Conservation (phyloP, 2,329 filamentous ascomycete species). For the Beauveria scarabaeidicola region DNA sequence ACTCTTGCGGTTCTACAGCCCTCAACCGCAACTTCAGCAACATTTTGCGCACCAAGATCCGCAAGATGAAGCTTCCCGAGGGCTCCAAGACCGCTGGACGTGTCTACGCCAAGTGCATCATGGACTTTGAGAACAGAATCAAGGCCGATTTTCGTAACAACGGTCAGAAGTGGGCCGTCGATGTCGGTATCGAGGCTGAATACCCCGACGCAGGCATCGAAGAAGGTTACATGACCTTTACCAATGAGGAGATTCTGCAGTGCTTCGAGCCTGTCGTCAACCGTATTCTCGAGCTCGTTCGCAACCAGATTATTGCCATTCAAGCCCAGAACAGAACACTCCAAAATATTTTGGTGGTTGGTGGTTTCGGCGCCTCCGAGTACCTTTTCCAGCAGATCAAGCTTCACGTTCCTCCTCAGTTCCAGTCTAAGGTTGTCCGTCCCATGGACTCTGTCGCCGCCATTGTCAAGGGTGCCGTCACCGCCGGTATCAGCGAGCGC, state of each 20-base stretch:
- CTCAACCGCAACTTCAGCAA: slow-evolving; percentile 98
- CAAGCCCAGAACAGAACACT: slow-evolving; percentile 91
- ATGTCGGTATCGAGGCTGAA: slow-evolving; percentile 96
- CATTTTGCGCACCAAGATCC: slow-evolving; percentile 92
- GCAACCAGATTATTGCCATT: slow-evolving; percentile 98
- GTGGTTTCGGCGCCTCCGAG: slow-evolving; percentile 96
- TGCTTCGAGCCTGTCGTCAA: slow-evolving; percentile 99
- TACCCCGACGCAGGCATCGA: slow-evolving; percentile 97
- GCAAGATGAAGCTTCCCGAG: slow-evolving; percentile 98
- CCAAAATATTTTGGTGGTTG: slow-evolving; percentile 94
- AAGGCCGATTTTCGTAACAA: slow-evolving; percentile 99
- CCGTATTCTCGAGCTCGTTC: slow-evolving; percentile 87
- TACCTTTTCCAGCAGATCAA: slow-evolving; percentile 99
- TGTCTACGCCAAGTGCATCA: slow-evolving; percentile 98
- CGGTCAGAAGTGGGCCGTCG: slow-evolving; percentile 97
- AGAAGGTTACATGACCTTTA: slow-evolving; percentile 99
- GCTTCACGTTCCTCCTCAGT: slow-evolving; percentile 93
- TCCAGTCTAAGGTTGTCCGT: slow-evolving; percentile 94
- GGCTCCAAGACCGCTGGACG: slow-evolving; percentile 95
- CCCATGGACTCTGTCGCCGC: slow-evolving; percentile 98
- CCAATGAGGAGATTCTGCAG: slow-evolving; percentile 96
- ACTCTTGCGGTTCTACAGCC: slow-evolving; percentile 96
- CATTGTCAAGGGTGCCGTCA: slow-evolving; percentile 97
- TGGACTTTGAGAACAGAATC: slow-evolving; percentile 99
- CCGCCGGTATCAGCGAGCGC: slow-evolving; percentile 92